Evolutionary conservation across 2,329 filamentous ascomycete species (phyloP).

Genomic region (Aureobasidium sp.): DNA sequence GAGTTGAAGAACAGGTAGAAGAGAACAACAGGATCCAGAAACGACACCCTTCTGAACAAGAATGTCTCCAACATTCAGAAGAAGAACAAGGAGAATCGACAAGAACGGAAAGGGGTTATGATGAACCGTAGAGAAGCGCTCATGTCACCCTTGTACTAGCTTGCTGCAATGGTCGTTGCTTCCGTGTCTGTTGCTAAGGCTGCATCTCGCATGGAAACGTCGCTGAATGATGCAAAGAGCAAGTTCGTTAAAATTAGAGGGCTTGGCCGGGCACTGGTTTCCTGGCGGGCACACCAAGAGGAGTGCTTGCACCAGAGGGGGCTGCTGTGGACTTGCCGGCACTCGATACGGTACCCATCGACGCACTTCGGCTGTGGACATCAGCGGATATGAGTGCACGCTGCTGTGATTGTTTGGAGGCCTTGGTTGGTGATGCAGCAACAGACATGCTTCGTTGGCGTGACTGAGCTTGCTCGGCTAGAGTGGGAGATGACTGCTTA

Average conservation of each 20-base stretch:
- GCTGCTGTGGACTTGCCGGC: neutral
- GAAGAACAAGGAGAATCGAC: neutral
- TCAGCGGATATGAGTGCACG: neutral
- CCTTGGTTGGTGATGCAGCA: neutral
- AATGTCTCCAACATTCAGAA: neutral
- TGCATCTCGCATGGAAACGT: neutral
- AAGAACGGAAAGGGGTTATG: neutral
- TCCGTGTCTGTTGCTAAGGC: neutral
- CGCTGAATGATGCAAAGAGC: neutral
- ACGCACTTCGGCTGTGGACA: constrained; percentile 9
- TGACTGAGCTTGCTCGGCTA: neutral
- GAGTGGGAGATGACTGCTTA: constrained; percentile 1
- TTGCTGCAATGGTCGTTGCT: neutral
- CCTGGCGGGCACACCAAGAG: constrained; percentile 27
- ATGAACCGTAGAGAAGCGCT: neutral
- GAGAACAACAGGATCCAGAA: neutral
- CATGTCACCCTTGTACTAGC: neutral
- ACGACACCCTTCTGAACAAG: neutral
- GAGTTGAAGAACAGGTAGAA: neutral
- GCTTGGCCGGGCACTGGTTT: constrained; percentile 42
- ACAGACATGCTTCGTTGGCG: constrained; percentile 12
- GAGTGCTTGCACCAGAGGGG: neutral
- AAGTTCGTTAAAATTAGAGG: constrained; percentile 21
- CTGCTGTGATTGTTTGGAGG: neutral
- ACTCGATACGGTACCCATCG: neutral